phyloP scores from a whole-genome alignment of 805 yeast genomes.

The Danielia oregonensis region DNA sequence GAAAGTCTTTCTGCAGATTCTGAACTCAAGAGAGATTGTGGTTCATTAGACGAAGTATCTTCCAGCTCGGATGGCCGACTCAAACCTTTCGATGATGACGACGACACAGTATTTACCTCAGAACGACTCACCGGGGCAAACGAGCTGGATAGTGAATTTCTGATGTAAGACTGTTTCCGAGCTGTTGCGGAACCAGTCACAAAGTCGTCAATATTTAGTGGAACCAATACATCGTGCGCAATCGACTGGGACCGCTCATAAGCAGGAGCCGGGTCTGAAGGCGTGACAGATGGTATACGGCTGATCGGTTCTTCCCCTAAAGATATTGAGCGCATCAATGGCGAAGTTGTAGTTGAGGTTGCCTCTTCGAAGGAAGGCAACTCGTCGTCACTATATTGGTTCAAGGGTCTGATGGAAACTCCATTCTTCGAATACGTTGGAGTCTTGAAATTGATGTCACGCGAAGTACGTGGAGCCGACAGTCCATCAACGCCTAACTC shows the following conservation, averaged over 20 bases:
- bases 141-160: conserved; percentile 28
- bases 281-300: conserved; percentile 28
- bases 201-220: conserved; percentile 26
- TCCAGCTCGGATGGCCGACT: not conserved
- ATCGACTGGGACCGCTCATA: conserved; percentile 14
- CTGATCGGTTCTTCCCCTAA: conserved; percentile 38
- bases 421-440: conserved; percentile 34
- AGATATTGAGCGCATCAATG: conserved; percentile 35
- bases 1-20: not conserved
- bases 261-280: conserved; percentile 31
- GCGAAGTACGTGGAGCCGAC: conserved; percentile 9
- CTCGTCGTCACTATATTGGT: conserved; percentile 19
- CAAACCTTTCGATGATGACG: not conserved
- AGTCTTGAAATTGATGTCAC: conserved; percentile 31
- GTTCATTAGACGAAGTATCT: not conserved
- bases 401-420: conserved; percentile 26
- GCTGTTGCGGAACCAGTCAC: conserved; percentile 13
- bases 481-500: conserved; percentile 17
- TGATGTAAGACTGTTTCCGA: conserved; percentile 19
- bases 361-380: conserved; percentile 71
- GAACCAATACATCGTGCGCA: not conserved
- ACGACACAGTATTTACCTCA: not conserved
- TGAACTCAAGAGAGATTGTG: not conserved
- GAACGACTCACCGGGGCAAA: conserved; percentile 24
- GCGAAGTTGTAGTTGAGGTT: conserved; percentile 39